Percentiles rank a stretch among this genome's conserved stretches.
Evolutionary conservation across 805 yeast species (phyloP).

Genomic region (Metschnikowia matae): DNA sequence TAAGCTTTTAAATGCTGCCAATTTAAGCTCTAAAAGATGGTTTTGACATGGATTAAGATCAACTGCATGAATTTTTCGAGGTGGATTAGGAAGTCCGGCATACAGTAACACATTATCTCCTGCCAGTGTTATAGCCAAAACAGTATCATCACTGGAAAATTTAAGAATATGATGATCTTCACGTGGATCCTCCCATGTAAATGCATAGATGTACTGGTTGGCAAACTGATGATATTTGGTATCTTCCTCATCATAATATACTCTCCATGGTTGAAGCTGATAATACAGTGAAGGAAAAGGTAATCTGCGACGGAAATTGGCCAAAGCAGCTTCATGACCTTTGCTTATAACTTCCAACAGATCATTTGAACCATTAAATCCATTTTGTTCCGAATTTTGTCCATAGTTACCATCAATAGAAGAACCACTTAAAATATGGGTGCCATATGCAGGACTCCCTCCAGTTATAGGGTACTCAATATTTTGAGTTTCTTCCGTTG

Average conservation of each 20-base stretch:
- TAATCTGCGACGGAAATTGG: constrained; percentile 55
- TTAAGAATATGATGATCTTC: constrained; percentile 69
- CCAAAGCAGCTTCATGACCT: constrained; percentile 74
- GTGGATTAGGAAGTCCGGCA: constrained; percentile 68
- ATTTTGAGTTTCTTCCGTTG: constrained; percentile 32
- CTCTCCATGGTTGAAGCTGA: constrained; percentile 74
- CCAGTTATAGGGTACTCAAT: constrained; percentile 17
- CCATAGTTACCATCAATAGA: too few relatives aligned
- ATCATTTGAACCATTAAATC: too few relatives aligned
- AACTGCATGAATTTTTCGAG: constrained; percentile 76
- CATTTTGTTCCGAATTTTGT: too few relatives aligned
- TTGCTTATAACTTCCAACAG: constrained; percentile 38
- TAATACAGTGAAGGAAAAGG: constrained; percentile 81
- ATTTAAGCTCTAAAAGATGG: constrained; percentile 72
- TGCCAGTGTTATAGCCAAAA: constrained; percentile 80
- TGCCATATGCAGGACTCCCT: constrained; percentile 20
- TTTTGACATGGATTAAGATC: constrained; percentile 82
- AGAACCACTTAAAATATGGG: too few relatives aligned
- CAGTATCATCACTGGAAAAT: constrained; percentile 60
- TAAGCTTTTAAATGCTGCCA: constrained; percentile 60
- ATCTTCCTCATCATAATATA: constrained; percentile 69
- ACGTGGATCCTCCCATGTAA: constrained; percentile 88
- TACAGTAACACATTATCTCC: constrained; percentile 78
- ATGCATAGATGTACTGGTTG: constrained; percentile 78
- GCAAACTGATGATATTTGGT: constrained; percentile 67